These are phyloP conservation scores for Symbiodinium pilosum DNA, from an alignment of 73 alveolate species.

Conservation along the genomic window DNA sequence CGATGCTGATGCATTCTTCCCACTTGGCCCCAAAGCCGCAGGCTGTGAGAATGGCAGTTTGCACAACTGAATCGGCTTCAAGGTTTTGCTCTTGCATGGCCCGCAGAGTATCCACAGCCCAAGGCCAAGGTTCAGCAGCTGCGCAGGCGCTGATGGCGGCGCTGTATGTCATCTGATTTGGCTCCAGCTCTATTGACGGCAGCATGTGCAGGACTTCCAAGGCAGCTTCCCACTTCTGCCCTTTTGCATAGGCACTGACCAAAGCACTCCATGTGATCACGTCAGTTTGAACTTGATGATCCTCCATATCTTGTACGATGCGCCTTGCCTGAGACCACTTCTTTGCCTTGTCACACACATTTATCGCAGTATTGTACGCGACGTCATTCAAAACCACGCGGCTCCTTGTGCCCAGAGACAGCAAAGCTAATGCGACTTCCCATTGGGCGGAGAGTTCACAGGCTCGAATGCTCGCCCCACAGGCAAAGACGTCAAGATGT, in stretches of 20 bases:
- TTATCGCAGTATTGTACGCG: background rate
- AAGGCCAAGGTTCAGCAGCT: conserved; percentile 19
- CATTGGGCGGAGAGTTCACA: conserved; percentile 49
- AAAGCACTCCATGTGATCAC: conserved; percentile 63
- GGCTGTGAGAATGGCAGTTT: conserved; percentile 42
- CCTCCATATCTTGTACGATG: background rate
- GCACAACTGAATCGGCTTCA: background rate
- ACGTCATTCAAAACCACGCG: background rate
- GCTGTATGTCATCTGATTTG: conserved; percentile 44
- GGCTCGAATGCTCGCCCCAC: conserved; percentile 53
- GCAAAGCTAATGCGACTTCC: conserved; percentile 13
- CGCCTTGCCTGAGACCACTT: background rate
- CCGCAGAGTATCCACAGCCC: conserved; percentile 30
- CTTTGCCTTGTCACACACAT: background rate
- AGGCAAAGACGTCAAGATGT: conserved; percentile 60
- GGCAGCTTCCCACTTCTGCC: conserved; percentile 37
- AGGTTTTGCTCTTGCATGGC: background rate
- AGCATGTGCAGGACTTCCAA: background rate
- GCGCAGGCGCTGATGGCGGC: conserved; percentile 73
- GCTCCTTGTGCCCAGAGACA: background rate
- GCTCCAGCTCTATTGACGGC: background rate
- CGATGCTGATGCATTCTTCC: conserved; percentile 13
- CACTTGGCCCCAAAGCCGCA: conserved; percentile 53
- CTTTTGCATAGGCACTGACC: conserved; percentile 50
- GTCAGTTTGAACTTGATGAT: background rate